Evolutionary conservation across 1,284 basidiomycete species (phyloP).

Genomic region (Leccinum subrobustum): DNA sequence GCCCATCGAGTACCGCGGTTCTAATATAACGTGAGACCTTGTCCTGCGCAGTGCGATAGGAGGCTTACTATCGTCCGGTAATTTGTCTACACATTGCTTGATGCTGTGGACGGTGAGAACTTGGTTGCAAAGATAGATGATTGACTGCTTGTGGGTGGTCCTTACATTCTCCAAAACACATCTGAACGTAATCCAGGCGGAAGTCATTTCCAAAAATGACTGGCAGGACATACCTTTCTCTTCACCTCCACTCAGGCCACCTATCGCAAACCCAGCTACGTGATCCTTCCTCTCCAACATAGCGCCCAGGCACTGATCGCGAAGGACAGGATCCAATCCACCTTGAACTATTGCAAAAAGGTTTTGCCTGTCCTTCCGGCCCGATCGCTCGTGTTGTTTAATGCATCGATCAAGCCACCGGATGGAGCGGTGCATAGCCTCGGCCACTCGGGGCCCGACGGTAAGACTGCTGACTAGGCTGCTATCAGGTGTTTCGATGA

Average conservation of each 20-base stretch:
- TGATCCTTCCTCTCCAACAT: conserved; percentile 73
- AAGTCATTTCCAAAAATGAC: conserved; percentile 7
- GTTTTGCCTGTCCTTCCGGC: conserved; percentile 64
- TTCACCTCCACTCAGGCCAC: conserved; percentile 82
- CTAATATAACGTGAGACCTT: conserved; percentile 36
- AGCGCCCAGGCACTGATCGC: conserved; percentile 73
- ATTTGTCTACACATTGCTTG: conserved; percentile 71
- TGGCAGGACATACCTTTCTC: conserved; percentile 63
- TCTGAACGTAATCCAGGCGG: conserved; percentile 41
- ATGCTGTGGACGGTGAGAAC: conserved; percentile 49
- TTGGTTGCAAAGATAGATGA: conserved; percentile 1
- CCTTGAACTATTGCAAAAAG: conserved; percentile 89
- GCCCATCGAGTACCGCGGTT: conserved; percentile 85
- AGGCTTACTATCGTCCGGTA: conserved; percentile 69
- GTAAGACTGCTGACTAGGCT: conserved; percentile 68
- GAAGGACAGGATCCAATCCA: conserved; percentile 65
- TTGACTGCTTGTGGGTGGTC: neutral
- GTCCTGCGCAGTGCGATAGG: neutral
- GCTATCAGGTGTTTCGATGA: conserved; percentile 1
- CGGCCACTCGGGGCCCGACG: conserved; percentile 72
- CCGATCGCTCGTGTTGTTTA: conserved; percentile 63
- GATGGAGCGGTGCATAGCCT: conserved; percentile 80
- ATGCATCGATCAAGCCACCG: conserved; percentile 88
- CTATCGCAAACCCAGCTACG: conserved; percentile 82
- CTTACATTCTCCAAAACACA: conserved; percentile 82